Evolutionary conservation across 495 filamentous ascomycete genomes (phyloP), one percentile per base, ranked within the genome.

Genomic region (Penicillium pancosmium): DNA sequence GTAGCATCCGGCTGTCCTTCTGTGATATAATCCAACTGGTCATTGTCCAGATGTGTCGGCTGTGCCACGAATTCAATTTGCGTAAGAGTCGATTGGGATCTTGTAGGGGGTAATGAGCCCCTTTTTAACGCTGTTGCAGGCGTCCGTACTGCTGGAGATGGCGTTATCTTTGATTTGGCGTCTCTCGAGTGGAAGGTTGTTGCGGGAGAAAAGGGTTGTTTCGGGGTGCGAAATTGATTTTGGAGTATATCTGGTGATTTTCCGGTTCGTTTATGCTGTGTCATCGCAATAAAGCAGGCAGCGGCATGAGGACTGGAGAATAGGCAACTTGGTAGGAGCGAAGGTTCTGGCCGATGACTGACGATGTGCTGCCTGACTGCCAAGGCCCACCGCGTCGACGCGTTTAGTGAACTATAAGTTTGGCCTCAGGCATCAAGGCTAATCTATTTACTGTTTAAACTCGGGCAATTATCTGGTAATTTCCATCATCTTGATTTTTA

Each of bases 41-140:
- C 73, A 53, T 78, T 65, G 41, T 74, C 65, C 5, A 47, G 53
- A 23, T 57, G 58, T 51, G 67, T 41, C 50, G 59, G 34, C 41
- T 63, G 66, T 2, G 71, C 68, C 34, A 78, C 75, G 50, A 76
- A 78, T 35, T 77, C 74, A 34, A 80, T 73, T 47, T 80, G 78
- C 2, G 78, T 80, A 15, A 80, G 66, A 4, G 78, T 80, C 2
- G 75, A 65, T 36, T 79, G 78, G 3, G 63, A 65, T 13, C 43
- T 54, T 13, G 58, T 60, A 36, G 55, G 65, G 15, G 66, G 52
- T 7, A 70, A 19, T 0, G 67, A 62, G 11, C 8, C 62, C 31
- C 56, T 63, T 57, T 70, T 75, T 23, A 50, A 62, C 12, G 62
- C 62, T 11, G 60, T 58, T 27, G 53, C 58, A 3, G 67, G 69